Conservation (phyloP, 192 early-diverging fungal species). For the Mortierella claussenii region DNA sequence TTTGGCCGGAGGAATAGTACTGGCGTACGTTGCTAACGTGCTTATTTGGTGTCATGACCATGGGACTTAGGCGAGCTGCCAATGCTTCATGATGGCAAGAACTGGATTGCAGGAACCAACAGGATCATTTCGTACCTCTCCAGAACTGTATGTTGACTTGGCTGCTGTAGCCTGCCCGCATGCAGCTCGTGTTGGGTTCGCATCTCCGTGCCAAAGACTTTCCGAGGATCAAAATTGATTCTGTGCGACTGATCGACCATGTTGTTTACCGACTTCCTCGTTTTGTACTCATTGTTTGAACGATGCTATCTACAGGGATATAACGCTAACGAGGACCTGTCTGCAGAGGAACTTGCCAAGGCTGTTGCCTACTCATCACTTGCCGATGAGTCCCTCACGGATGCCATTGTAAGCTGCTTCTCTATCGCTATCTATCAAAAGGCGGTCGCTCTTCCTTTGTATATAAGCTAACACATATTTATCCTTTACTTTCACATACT, state of each 20-base stretch:
- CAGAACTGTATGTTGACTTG: constrained; percentile 51
- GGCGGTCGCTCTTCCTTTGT: too few species aligned
- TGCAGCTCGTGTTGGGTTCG: too few species aligned
- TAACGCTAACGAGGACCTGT: constrained; percentile 54
- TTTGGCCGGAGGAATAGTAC: too few species aligned
- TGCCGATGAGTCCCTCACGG: constrained; percentile 81
- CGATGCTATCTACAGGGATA: constrained; percentile 28
- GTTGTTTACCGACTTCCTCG: too few species aligned
- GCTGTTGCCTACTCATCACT: constrained; percentile 71
- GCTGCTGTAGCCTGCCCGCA: too few species aligned
- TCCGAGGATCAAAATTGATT: neutral
- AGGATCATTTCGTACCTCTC: constrained; percentile 60
- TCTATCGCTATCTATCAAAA: neutral
- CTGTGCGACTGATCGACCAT: neutral
- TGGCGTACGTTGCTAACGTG: too few species aligned
- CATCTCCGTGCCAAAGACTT: neutral
- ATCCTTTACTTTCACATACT: constrained; percentile 1
- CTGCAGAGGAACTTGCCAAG: constrained; percentile 55
- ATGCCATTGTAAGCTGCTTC: constrained; percentile 67
- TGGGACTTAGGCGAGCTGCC: constrained; percentile 73
- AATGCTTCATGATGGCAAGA: constrained; percentile 67
- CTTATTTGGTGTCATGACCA: neutral
- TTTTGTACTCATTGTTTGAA: neutral
- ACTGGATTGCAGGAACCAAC: constrained; percentile 63
- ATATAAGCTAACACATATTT: too few species aligned